A percentile compares a stretch with the other conserved stretches of the same genome.
Evolutionary conservation across 139 green algal genomes (phyloP).

Genomic region (Chlamydomonas sp.): DNA sequence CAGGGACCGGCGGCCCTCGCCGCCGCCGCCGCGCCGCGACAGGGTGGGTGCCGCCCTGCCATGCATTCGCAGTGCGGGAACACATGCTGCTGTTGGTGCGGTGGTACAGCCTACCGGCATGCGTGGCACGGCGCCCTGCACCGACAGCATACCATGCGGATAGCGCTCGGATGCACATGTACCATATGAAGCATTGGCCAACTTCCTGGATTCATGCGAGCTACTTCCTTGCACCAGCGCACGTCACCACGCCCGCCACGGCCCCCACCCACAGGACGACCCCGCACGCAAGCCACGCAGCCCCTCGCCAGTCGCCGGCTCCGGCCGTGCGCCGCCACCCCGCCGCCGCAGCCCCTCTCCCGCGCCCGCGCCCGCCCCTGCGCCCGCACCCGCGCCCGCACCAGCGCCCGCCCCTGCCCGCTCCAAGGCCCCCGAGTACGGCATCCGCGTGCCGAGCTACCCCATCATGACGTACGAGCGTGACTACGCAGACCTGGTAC

Average conservation of each 20-base stretch:
- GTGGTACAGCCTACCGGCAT: no score
- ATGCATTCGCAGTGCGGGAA: no score
- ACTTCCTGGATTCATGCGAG: no score
- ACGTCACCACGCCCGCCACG: background rate
- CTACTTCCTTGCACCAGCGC: no score
- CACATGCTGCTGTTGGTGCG: no score
- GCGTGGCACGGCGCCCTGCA: no score
- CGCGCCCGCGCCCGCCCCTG: background rate
- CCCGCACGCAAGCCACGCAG: background rate
- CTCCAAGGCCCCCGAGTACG: constrained; percentile 7
- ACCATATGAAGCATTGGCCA: no score
- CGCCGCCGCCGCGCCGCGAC: constrained; percentile 2
- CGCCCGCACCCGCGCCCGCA: background rate
- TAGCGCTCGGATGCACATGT: no score
- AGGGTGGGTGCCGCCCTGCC: background rate
- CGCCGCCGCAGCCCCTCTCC: constrained; percentile 16
- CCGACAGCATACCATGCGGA: no score
- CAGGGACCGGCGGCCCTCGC: background rate
- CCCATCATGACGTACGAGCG: constrained; percentile 43
- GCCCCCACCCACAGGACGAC: constrained; percentile 5
- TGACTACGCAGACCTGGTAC: constrained; percentile 58
- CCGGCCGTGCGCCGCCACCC: constrained; percentile 7
- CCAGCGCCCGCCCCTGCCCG: background rate
- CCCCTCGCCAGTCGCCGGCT: constrained; percentile 1
- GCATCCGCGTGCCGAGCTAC: constrained; percentile 42